phyloP scores from a whole-genome alignment of 2,329 filamentous ascomycete species.

The Coniochaeta prunicola region DNA sequence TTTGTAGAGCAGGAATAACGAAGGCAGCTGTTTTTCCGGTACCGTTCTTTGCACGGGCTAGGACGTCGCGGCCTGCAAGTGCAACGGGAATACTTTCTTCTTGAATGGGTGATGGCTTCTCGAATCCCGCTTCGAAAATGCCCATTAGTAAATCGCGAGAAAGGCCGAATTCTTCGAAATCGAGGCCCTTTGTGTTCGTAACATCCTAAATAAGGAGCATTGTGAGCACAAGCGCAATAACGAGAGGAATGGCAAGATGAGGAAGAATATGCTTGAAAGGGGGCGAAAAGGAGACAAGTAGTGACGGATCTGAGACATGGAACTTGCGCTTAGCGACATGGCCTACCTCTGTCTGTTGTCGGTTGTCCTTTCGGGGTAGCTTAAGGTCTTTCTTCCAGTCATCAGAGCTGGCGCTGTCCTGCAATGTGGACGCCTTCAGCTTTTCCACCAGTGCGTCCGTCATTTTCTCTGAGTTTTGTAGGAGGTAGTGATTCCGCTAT shows the following conservation, averaged over 20 bases:
- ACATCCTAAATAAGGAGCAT: conserved; percentile 63
- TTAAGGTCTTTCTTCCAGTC: conserved; percentile 73
- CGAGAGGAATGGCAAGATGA: background rate
- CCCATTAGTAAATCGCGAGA: conserved; percentile 97
- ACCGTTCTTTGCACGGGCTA: conserved; percentile 95
- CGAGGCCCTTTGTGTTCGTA: conserved; percentile 92
- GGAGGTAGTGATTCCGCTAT: conserved; percentile 4
- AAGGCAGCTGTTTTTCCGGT: conserved; percentile 98
- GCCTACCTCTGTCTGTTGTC: conserved; percentile 73
- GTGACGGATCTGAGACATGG: too few relatives aligned
- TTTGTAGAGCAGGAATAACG: conserved; percentile 89
- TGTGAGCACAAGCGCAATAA: background rate
- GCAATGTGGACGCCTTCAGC: conserved; percentile 42
- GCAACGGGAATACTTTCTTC: conserved; percentile 98
- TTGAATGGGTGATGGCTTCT: conserved; percentile 98
- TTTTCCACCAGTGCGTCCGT: conserved; percentile 43
- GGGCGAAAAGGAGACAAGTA: too few relatives aligned
- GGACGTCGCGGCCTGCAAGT: conserved; percentile 86
- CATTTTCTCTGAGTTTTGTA: conserved; percentile 23
- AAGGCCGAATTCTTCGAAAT: conserved; percentile 95
- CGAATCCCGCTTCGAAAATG: conserved; percentile 97
- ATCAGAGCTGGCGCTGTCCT: conserved; percentile 22
- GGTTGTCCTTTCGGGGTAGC: conserved; percentile 64
- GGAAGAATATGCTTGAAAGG: too few relatives aligned
- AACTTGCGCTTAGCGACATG: background rate